Evolutionary conservation across 1,139 yeast genomes (phyloP).

Genomic region (Pichia sp.): DNA sequence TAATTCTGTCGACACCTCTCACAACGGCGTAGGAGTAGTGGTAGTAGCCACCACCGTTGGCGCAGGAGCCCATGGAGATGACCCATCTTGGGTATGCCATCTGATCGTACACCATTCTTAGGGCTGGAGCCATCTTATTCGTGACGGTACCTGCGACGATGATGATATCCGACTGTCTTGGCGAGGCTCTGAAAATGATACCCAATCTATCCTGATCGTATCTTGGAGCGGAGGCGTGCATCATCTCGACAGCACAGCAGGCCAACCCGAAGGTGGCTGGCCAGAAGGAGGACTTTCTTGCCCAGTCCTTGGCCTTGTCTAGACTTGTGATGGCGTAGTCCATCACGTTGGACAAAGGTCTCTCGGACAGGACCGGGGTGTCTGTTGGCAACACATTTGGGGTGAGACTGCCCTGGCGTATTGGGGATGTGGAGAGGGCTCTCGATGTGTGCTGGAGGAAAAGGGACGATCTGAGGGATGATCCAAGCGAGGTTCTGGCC

Average conservation of each 20-base stretch:
- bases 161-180: constrained; percentile 91
- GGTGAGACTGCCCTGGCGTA: constrained; percentile 20
- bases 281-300: constrained; percentile 89
- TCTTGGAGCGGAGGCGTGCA: constrained; percentile 90
- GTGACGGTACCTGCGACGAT: constrained; percentile 92
- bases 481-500: constrained; percentile 9
- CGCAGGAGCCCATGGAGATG: constrained; percentile 92
- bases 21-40: constrained; percentile 88
- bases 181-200: constrained; percentile 90
- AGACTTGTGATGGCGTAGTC: constrained; percentile 84
- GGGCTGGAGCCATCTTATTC: constrained; percentile 90
- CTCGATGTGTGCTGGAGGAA: constrained; percentile 8
- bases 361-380: constrained; percentile 50
- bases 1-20: constrained; percentile 83
- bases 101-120: constrained; percentile 90
- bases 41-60: constrained; percentile 92
- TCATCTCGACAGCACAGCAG: constrained; percentile 93
- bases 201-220: constrained; percentile 93
- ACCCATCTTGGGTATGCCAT: constrained; percentile 94
- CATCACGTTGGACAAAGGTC: constrained; percentile 52
- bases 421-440: constrained; percentile 17
- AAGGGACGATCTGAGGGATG: constrained; percentile 2
- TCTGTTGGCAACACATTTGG: constrained; percentile 37
- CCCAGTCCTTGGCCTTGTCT: constrained; percentile 87
- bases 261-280: constrained; percentile 91